Conservation (phyloP, 768 basidiomycete genomes). For the Tylopilus plumbeoviolaceoides region DNA sequence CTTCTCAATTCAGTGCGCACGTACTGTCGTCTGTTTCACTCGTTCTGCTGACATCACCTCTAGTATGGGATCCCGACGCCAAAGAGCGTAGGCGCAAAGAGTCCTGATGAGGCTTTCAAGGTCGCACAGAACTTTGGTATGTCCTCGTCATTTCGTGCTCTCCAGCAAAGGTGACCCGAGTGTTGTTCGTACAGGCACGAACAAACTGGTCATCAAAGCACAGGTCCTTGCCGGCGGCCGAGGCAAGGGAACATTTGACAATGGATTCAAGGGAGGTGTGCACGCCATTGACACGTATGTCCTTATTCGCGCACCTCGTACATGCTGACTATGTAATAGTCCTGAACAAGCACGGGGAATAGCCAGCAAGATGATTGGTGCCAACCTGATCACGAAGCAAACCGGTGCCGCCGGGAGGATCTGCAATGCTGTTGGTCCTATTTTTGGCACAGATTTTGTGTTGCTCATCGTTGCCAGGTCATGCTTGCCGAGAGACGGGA, state of each 20-base stretch:
- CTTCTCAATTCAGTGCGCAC: slow-evolving; percentile 82
- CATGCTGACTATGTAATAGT: slow-evolving; percentile 36
- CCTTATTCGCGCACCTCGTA: not conserved
- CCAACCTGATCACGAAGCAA: slow-evolving; percentile 97
- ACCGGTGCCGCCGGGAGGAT: slow-evolving; percentile 89
- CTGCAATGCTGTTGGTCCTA: slow-evolving; percentile 81
- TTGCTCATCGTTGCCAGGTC: slow-evolving; percentile 51
- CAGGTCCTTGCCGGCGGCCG: slow-evolving; percentile 98
- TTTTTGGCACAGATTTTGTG: not conserved
- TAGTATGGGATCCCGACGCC: slow-evolving; percentile 97
- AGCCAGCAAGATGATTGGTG: slow-evolving; percentile 90
- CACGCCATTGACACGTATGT: slow-evolving; percentile 83
- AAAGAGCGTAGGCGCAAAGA: slow-evolving; percentile 81
- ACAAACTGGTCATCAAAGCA: slow-evolving; percentile 93
- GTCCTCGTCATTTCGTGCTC: slow-evolving; percentile 15
- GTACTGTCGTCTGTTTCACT: not conserved
- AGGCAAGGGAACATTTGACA: slow-evolving; percentile 96
- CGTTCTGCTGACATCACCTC: not conserved
- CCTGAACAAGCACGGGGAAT: slow-evolving; percentile 85
- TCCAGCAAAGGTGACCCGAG: not conserved
- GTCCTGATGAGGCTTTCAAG: slow-evolving; percentile 83
- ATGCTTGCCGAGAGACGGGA: slow-evolving; percentile 97
- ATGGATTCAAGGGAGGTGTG: slow-evolving; percentile 95
- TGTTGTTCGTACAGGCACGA: slow-evolving; percentile 46
- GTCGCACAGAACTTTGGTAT: slow-evolving; percentile 88